These are phyloP conservation scores for Sclerotinia sclerotiorum DNA, from an alignment of 2,329 filamentous ascomycete species.

Conservation along the genomic window DNA sequence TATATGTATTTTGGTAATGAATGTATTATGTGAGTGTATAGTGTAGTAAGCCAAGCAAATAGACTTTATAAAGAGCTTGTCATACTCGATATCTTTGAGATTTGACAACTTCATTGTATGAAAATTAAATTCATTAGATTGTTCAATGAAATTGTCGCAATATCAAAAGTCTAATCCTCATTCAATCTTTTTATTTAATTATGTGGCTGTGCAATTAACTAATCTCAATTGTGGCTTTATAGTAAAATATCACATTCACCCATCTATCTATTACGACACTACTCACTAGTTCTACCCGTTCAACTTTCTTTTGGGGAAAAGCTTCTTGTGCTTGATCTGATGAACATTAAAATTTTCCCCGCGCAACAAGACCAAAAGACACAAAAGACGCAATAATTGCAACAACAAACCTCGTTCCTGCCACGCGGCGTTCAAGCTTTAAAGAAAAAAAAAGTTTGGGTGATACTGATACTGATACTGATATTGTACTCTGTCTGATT, in stretches of 20 bases:
- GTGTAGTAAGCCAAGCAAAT: background rate
- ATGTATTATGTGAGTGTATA: background rate
- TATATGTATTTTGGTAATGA: background rate
- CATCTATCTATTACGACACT: background rate
- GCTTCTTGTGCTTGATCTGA: slow-evolving; percentile 15
- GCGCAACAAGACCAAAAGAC: slow-evolving; percentile 1
- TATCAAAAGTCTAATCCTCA: background rate
- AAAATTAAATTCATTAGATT: background rate
- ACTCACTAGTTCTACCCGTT: background rate
- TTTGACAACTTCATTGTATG: background rate
- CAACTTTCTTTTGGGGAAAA: background rate
- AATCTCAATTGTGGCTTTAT: slow-evolving; percentile 5
- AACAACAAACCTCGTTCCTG: slow-evolving; percentile 21
- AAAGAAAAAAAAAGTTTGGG: background rate
- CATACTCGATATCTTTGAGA: background rate
- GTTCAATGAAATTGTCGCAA: too few species aligned
- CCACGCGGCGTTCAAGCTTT: slow-evolving; percentile 21
- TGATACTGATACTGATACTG: slow-evolving; percentile 3
- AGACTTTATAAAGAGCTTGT: background rate
- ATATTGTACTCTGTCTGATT: background rate
- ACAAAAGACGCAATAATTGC: background rate
- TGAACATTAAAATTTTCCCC: slow-evolving; percentile 18
- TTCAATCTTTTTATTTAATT: too few species aligned
- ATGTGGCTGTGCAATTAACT: background rate
- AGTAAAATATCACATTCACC: background rate